Evolutionary conservation across 2,329 filamentous ascomycete species (phyloP).

Genomic region (Colletotrichum sojae): DNA sequence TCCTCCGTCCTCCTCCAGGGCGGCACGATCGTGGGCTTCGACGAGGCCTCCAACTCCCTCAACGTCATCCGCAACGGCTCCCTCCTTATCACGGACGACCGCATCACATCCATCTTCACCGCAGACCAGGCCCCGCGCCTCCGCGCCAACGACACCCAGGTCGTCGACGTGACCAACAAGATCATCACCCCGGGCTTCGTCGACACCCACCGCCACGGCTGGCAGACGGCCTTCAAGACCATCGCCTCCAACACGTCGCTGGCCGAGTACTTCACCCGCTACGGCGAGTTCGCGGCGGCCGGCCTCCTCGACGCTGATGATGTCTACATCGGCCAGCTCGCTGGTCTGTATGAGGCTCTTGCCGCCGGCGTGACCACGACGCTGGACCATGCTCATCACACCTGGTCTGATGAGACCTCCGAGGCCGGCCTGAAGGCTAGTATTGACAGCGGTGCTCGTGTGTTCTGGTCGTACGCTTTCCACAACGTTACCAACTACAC

Average conservation of each 20-base stretch:
- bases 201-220: constrained; percentile 69
- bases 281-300: constrained; percentile 51
- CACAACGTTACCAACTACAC: constrained; percentile 52
- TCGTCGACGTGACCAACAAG: constrained; percentile 64
- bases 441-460: constrained; percentile 62
- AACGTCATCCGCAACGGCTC: constrained; percentile 57
- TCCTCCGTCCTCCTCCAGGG: constrained; percentile 48
- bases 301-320: constrained; percentile 57
- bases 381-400: constrained; percentile 67
- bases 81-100: constrained; percentile 56
- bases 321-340: constrained; percentile 61
- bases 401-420: constrained; percentile 57
- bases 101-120: constrained; percentile 51
- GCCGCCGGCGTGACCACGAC: constrained; percentile 67
- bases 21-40: constrained; percentile 59
- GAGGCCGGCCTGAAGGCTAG: constrained; percentile 62
- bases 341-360: constrained; percentile 64
- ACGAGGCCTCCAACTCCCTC: constrained; percentile 50
- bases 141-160: constrained; percentile 48
- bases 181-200: constrained; percentile 70
- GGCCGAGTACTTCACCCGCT: constrained; percentile 61
- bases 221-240: constrained; percentile 70
- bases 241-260: constrained; percentile 65
- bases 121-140: constrained; percentile 2
- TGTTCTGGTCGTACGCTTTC: constrained; percentile 63